Base-by-base conservation (phyloP, 148 eudicot species). In the Limonium bicolor region DNA sequence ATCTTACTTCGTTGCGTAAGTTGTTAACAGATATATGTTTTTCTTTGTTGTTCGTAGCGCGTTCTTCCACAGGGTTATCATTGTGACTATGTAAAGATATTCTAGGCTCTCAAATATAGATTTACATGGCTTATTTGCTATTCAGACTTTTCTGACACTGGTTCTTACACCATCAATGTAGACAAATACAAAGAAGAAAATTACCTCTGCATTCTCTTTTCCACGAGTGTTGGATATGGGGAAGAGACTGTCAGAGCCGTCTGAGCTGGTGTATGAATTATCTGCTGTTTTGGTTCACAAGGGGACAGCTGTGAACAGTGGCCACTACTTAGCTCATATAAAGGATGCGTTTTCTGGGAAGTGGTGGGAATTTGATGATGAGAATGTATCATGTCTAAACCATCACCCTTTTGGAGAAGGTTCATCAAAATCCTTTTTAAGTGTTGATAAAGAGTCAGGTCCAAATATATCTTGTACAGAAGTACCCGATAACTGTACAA, bases 301-400 rank as follows among this genome's bases (percentile, higher is more conserved):
- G 71, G 99, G 99, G 31, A 66, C 95, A 56, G 99, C 94, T 60
- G 95, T 73, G 12, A 85, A 90, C 52, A 84, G 95, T 65, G 99
- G 99, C 41, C 99, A 90, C 41, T 90, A 90, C 53, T 66, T 82
- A 31, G 99, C 99, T 24, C 79, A 90, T 57, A 81, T 90, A 32
- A 84, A 78, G 71, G 76, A 90, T 69, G 76, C 71, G 59, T 76
- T 54, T 36, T 77, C 74, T 18, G 82, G 78, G 63, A 69, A 72
- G 41, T 90, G 99, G 99, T 90, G 95, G 95, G 87, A 90, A 58
- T 90, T 90, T 63, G 99, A 90, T 57, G 99, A 90, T 54, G 99
- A 90, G 57, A 73, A 69, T 43, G 99, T 90, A 30, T 72, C 95
- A 25, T 73, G 59, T 26, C 71, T 90, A 50, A 95, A 93, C 39